These are phyloP conservation scores for Plasmodium blacklocki DNA, from an alignment of 169 alveolate genomes.

Conservation along the genomic window DNA sequence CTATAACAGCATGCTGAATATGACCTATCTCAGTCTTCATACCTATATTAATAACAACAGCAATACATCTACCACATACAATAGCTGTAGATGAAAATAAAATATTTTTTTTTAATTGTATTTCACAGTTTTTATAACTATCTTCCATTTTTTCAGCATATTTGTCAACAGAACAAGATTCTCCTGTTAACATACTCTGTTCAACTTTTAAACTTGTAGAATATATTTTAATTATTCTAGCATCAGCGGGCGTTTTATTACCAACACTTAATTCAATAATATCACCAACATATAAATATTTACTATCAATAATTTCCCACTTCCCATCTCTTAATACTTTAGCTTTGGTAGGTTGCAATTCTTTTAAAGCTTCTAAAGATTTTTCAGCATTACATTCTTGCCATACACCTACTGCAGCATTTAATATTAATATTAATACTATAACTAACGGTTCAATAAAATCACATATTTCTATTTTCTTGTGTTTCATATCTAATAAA, in stretches of 20 bases:
- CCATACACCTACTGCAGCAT: slow-evolving; percentile 98
- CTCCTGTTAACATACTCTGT: slow-evolving; percentile 98
- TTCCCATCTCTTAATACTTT: slow-evolving; percentile 93
- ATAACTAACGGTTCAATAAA: slow-evolving; percentile 98
- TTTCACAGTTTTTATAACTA: slow-evolving; percentile 81
- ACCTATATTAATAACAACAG: slow-evolving; percentile 97
- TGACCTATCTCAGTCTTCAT: slow-evolving; percentile 99
- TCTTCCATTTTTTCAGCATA: slow-evolving; percentile 82
- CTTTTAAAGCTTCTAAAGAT: slow-evolving; percentile 97
- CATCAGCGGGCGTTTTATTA: slow-evolving; percentile 99
- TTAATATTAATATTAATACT: slow-evolving; percentile 93
- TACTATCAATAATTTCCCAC: slow-evolving; percentile 94
- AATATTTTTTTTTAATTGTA: slow-evolving; percentile 91
- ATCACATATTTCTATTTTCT: slow-evolving; percentile 94
- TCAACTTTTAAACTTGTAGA: slow-evolving; percentile 96
- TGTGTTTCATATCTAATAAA: slow-evolving; percentile 89
- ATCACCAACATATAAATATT: slow-evolving; percentile 97
- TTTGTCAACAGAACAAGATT: slow-evolving; percentile 92
- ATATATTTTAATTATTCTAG: slow-evolving; percentile 92
- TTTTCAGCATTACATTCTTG: slow-evolving; percentile 99
- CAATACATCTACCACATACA: slow-evolving; percentile 94
- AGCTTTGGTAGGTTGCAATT: slow-evolving; percentile 95
- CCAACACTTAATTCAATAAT: slow-evolving; percentile 96
- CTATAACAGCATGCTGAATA: slow-evolving; percentile 96
- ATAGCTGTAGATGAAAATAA: slow-evolving; percentile 96